Conservation (phyloP, 1,284 basidiomycete species). For the Cryptococcus jaspeensis region DNA sequence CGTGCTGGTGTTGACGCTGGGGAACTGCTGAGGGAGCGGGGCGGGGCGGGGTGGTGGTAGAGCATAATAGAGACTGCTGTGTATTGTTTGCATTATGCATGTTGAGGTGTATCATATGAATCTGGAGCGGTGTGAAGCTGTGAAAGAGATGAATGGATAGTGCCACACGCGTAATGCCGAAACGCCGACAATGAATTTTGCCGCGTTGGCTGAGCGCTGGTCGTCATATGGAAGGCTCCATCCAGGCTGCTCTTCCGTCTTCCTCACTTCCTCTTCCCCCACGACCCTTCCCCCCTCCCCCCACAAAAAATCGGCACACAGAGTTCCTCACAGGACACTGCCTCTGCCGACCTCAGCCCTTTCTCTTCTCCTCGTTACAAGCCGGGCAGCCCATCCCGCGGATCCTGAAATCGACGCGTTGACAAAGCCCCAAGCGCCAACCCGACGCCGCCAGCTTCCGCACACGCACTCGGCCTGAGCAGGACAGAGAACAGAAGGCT, state of each 20-base stretch:
- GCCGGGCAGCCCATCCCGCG: not conserved
- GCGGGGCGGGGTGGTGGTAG: too few relatives aligned
- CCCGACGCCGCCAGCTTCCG: not conserved
- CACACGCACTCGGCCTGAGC: not conserved
- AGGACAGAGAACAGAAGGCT: constrained; percentile 1
- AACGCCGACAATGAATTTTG: too few relatives aligned
- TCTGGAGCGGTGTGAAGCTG: too few relatives aligned
- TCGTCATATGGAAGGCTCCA: too few relatives aligned
- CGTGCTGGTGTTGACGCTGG: constrained; percentile 22
- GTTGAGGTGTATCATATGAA: too few relatives aligned
- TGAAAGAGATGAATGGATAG: too few relatives aligned
- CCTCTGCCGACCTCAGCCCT: constrained; percentile 11
- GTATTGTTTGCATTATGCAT: too few relatives aligned
- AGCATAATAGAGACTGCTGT: too few relatives aligned
- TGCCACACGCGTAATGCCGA: too few relatives aligned
- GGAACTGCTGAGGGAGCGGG: constrained; percentile 18
- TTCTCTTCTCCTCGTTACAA: not conserved
- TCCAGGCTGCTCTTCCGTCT: not conserved
- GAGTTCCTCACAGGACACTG: constrained; percentile 11
- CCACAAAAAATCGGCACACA: constrained; percentile 17
- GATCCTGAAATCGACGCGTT: not conserved
- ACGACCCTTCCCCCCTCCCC: not conserved
- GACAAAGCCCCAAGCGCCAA: not conserved
- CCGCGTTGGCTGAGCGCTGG: too few relatives aligned
- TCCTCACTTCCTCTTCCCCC: constrained; percentile 6